Conservation (phyloP, 2,329 filamentous ascomycete genomes). For the Tolypocladium paradoxum region DNA sequence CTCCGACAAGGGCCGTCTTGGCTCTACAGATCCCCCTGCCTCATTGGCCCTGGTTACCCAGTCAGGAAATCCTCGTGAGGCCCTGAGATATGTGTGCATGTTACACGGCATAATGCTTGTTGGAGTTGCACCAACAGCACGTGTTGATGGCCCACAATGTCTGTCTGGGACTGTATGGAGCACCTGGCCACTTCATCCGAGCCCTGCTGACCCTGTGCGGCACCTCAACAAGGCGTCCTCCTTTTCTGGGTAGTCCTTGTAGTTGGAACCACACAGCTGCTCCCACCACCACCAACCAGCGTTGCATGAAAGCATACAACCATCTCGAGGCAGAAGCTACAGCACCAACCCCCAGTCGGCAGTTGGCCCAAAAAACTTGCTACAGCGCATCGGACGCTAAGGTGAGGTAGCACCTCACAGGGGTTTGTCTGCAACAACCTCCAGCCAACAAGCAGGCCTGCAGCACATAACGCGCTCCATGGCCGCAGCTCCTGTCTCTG, state of each 20-base stretch:
- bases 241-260: background rate
- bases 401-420: background rate
- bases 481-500: background rate
- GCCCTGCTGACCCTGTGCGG: background rate
- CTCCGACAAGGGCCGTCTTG: background rate
- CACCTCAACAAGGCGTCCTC: background rate
- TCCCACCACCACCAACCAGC: background rate
- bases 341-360: background rate
- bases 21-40: background rate
- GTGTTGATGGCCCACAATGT: background rate
- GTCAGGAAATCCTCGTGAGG: background rate
- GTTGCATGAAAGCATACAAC: background rate
- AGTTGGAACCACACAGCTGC: background rate
- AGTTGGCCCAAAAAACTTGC: background rate
- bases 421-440: background rate
- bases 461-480: background rate
- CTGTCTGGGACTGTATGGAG: background rate
- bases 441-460: background rate
- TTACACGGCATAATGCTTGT: background rate
- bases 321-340: background rate
- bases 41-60: background rate
- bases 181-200: too few species aligned
- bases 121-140: background rate
- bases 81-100: background rate
- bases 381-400: background rate